phyloP scores from a whole-genome alignment of 768 basidiomycete genomes.

The Crepidotus variabilis region DNA sequence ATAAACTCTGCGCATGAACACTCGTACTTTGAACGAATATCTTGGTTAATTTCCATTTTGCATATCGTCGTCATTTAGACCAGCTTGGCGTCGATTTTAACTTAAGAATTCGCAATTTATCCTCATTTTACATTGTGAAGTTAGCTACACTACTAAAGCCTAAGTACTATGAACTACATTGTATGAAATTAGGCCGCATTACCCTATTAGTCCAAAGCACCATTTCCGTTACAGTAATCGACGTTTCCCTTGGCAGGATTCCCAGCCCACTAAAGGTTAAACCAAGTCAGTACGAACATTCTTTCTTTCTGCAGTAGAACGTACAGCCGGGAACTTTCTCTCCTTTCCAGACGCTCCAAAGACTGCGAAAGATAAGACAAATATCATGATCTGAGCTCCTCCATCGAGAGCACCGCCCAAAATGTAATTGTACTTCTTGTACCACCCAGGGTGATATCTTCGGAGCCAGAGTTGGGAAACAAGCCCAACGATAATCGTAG shows the following conservation, averaged over 20 bases:
- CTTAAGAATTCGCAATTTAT: no score
- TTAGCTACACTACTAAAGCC: no score
- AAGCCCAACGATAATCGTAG: constrained; percentile 48
- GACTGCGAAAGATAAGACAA: constrained; percentile 61
- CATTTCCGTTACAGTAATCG: constrained; percentile 60
- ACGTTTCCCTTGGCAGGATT: constrained; percentile 51
- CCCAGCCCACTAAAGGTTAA: constrained; percentile 42
- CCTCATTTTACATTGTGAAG: no score
- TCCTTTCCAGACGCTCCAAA: constrained; percentile 52
- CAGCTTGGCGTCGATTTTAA: no score
- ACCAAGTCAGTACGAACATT: constrained; percentile 2
- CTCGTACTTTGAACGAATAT: no score
- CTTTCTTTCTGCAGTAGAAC: constrained; percentile 8
- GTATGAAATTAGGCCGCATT: no score
- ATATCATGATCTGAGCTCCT: constrained; percentile 63
- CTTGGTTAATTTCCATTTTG: no score
- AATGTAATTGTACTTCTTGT: constrained; percentile 63
- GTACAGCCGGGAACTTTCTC: constrained; percentile 45
- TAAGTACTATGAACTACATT: no score
- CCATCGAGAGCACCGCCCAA: constrained; percentile 65
- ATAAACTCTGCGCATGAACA: constrained; percentile 36
- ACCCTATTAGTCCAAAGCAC: constrained; percentile 48
- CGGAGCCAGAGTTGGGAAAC: constrained; percentile 60
- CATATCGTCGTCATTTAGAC: no score
- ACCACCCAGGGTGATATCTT: constrained; percentile 60